Evolutionary conservation across 768 basidiomycete genomes (phyloP), one percentile per base, ranked within the genome.

Genomic region (Amanita thiersii): DNA sequence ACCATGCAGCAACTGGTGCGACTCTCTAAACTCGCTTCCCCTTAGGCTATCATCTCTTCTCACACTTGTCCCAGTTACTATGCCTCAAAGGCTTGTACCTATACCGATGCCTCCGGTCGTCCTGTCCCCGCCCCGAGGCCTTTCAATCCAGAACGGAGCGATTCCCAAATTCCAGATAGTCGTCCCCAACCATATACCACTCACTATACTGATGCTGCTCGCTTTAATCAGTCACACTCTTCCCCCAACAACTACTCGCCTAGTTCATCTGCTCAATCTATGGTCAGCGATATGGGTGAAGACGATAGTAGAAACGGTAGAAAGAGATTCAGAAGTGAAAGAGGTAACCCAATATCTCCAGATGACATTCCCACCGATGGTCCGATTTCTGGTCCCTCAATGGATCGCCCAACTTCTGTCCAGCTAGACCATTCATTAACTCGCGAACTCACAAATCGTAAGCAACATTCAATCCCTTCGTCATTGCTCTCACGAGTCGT

Each of bases 1-100:
- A 7, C 84, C 83, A 4, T 88, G 86, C 54, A 83, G 82, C 58
- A 88, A 88, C 54, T 88, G 86, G 84, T 85, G 43, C 49, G 64
- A 42, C 45, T 18, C 48, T 62, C 50, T 35, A 26, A 37, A 15
- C 28, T 34, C 8, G 28, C 42, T 47, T 37, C 15, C 21, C 39
- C 21, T 25, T 39, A 45, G 26, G 25, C 10, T 31, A 32, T 45
- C 32, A n/a, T 44, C 39, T 47, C 44, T 37, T 44, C 34, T 46
- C 44, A 55, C 45, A 26, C 37, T 37, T 47, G 23, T 23, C 42
- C 21, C 55, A 88, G 85, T 52, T 86, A 78, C 56, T 89, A 81
- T 57, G 86, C 86, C 45, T 81, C 80, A 49, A 88, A 88, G 59
- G 64, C 73, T 23, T 89, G 86, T 59, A 77, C 80, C 1, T 89